Conservation (phyloP, 1,284 basidiomycete species). For the Tremellales sp. region DNA sequence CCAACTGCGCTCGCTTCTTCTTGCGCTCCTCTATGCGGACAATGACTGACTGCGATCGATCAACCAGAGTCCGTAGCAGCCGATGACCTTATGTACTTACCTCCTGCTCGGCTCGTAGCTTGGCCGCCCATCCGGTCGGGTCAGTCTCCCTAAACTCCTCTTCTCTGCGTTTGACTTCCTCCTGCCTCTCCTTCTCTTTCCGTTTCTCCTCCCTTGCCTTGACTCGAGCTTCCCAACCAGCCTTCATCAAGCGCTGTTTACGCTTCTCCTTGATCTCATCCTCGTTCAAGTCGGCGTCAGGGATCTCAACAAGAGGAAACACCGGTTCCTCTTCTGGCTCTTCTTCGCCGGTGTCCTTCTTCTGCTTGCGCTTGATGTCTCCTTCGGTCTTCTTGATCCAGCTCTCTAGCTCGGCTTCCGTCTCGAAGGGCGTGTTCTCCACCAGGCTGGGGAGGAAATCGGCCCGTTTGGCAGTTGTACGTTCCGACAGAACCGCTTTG, state of each 20-base stretch:
- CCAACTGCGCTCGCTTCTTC: constrained; percentile 74
- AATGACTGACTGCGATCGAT: constrained; percentile 71
- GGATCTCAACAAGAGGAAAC: constrained; percentile 85
- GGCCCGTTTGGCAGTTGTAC: constrained; percentile 63
- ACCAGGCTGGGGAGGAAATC: constrained; percentile 63
- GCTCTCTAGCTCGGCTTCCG: constrained; percentile 61
- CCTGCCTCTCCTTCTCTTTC: constrained; percentile 70
- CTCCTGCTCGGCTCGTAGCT: constrained; percentile 71
- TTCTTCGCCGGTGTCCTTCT: constrained; percentile 66
- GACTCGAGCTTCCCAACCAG: constrained; percentile 87
- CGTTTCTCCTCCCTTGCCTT: constrained; percentile 85
- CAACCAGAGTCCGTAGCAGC: constrained; percentile 1
- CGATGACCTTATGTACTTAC: constrained; percentile 50
- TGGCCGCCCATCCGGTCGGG: constrained; percentile 65
- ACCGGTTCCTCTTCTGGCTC: constrained; percentile 66
- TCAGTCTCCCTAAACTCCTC: constrained; percentile 72
- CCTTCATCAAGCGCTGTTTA: constrained; percentile 88
- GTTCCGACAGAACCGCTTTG: constrained; percentile 62
- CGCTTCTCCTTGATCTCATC: constrained; percentile 92
- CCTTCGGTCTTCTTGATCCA: constrained; percentile 72
- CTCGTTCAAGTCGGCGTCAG: constrained; percentile 90
- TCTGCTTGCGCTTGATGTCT: constrained; percentile 61
- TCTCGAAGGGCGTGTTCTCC: constrained; percentile 65
- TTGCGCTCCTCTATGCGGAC: constrained; percentile 78
- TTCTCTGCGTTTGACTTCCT: constrained; percentile 68